Conservation (phyloP, 1,284 basidiomycete species). For the Austroboletus niveus region DNA sequence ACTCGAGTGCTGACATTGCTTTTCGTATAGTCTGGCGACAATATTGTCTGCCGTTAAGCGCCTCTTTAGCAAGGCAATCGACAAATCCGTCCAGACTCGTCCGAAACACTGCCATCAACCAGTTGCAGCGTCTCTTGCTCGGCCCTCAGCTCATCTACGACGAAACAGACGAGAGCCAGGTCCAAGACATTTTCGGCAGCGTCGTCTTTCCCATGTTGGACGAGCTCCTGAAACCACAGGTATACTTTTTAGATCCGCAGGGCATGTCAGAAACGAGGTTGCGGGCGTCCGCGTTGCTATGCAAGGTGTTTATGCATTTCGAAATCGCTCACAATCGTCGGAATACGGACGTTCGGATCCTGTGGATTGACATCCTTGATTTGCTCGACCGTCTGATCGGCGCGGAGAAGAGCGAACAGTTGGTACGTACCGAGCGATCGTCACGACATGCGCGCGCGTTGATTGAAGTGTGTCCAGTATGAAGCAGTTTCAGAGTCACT, state of each 20-base stretch:
- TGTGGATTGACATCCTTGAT: constrained; percentile 94
- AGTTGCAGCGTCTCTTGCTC: constrained; percentile 86
- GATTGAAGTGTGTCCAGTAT: constrained; percentile 49
- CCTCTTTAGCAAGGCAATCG: constrained; percentile 81
- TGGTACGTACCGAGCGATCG: constrained; percentile 56
- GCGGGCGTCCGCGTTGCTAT: constrained; percentile 83
- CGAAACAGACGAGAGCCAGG: constrained; percentile 55
- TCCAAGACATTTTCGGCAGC: constrained; percentile 84
- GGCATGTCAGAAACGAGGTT: constrained; percentile 91
- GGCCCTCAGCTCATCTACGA: constrained; percentile 71
- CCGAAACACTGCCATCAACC: constrained; percentile 79
- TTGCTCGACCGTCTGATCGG: constrained; percentile 89
- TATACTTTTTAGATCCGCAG: constrained; percentile 75
- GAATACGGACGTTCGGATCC: constrained; percentile 67
- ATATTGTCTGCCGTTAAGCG: constrained; percentile 78
- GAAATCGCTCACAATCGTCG: constrained; percentile 71
- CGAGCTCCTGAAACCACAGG: constrained; percentile 85
- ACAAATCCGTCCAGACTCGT: constrained; percentile 84
- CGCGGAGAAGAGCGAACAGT: constrained; percentile 78
- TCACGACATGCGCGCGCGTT: constrained; percentile 1
- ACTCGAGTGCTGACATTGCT: constrained; percentile 8
- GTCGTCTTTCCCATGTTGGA: constrained; percentile 93
- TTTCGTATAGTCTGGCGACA: constrained; percentile 70
- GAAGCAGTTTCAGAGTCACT: constrained; percentile 95
- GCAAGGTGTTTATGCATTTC: constrained; percentile 95